Conservation (phyloP, 208 protist species). For the Acanthamoeba royreba region DNA sequence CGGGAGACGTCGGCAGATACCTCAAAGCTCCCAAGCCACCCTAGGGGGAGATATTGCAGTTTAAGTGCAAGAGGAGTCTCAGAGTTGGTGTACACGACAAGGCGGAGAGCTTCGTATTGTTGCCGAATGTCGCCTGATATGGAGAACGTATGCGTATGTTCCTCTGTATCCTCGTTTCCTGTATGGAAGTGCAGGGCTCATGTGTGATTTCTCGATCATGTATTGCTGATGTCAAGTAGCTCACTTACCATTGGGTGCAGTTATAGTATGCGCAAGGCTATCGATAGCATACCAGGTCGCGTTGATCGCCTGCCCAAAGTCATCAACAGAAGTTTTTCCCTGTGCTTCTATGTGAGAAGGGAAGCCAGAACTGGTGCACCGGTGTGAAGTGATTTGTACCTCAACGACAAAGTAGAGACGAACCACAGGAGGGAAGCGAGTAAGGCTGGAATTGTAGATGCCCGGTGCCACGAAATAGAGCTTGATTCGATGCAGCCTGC, state of each 20-base stretch:
- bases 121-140: neutral
- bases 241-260: neutral
- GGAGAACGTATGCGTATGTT: neutral
- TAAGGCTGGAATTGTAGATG: neutral
- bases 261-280: neutral
- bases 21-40: neutral
- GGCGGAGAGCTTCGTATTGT: neutral
- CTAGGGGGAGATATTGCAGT: neutral
- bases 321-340: neutral
- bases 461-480: neutral
- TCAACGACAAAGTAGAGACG: neutral
- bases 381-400: neutral
- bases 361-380: neutral
- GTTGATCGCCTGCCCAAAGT: neutral
- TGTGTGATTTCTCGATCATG: neutral
- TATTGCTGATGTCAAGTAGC: neutral
- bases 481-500: neutral
- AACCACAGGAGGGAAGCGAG: neutral
- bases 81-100: neutral
- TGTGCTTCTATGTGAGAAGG: neutral
- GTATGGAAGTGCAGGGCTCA: neutral
- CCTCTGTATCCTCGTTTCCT: constrained; percentile 7
- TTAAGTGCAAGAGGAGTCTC: neutral
- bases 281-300: neutral
- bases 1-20: neutral